Base-by-base conservation (phyloP, 768 basidiomycete species). In the Dictyophora rubrovolvata region DNA sequence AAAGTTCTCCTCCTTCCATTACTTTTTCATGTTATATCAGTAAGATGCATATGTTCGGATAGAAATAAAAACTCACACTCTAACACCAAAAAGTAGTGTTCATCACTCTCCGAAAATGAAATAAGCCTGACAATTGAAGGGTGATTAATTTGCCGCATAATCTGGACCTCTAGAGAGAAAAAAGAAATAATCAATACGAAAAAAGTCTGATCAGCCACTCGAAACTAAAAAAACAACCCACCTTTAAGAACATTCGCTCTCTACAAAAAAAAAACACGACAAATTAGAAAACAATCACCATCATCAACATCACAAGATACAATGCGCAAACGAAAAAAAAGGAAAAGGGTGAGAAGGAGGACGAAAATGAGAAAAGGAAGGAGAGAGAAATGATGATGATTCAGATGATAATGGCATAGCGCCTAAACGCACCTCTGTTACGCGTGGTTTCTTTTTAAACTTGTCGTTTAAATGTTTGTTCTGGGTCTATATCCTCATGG, bases 191-290 rank as follows among this genome's bases (percentile, higher is more conserved):
- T 50, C 28, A 55, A 36, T 16, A 52, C 56, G 60, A 48, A 21
- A 42, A 22, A 55, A 54, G 33, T 37, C 36, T 35, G 37, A 34
- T 7, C 28, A 28, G 28, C 28, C 7, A 28, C 7, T 28, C 36
- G 21, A 51, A 53, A 23, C 50, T 55, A 20, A 54, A 33, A 28
- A 23, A 1, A 35, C n/a, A 7, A 17, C 74, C 52, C 58, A 83
- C 89, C 89, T 81, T 99, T 99, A 66, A 98, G 82, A 63, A 98
- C 96, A 71, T 98, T 98, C 62, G 95, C 84, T 62, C 96, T 90
- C 96, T 99, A 71, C 60, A 37, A 60, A 61, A 56, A 51, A 49
- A 62, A 63, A 4, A 20, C 20, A 53, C 49, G 47, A 42, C 20
- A 54, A n/a, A 53, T 52, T 36, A 56, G 56, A 65, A 54, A 61